Base-by-base conservation (phyloP, 805 yeast species). In the Yarrowia sp. region DNA sequence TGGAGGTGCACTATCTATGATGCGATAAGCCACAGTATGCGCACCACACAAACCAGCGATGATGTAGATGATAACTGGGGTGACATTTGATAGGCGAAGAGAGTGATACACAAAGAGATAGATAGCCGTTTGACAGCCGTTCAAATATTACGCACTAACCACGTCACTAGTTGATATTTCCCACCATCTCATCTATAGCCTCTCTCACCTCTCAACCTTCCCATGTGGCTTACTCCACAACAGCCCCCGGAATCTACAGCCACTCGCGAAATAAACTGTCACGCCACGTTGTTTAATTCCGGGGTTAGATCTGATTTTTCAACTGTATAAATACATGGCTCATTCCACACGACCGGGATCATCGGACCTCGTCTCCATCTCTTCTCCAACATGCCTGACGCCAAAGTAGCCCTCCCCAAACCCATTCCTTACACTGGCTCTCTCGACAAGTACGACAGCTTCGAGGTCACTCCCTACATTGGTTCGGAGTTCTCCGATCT, bases 401-500 rank as follows among this genome's bases (percentile, higher is more conserved):
- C 61, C 40, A 55, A 55, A 39, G 46, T 30, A 15, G 40, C 50
- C 42, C 34, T 42, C n/a, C 53, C 55, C 15, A 46, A 44, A 13
- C 55, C 66, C 38, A 61, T 61, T 47, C 55, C 66, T 19, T 61
- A 61, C 44, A 55, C 74, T 40, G 78, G 77, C 0, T 67, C 68
- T 10, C 72, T 76, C 19, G 77, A 76, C 68, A 46, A 61, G 58
- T 74, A 73, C 72, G 70, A 74, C 70, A 73, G 56, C 64, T 56
- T 68, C 17, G 78, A 75, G 56, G 69, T 71, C 8, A 75, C 77
- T n/a, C 78, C 77, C 15, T 71, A 60, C n/a, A 70, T 76, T 44
- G 78, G 78, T 1, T 73, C 78, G 20, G 76, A 75, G 69, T 76
- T 74, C 67, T 68, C 70, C 15, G 72, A 71, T 24, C 74, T 72